Conservation (phyloP, 2,329 filamentous ascomycete genomes). For the Claviceps digitariae region DNA sequence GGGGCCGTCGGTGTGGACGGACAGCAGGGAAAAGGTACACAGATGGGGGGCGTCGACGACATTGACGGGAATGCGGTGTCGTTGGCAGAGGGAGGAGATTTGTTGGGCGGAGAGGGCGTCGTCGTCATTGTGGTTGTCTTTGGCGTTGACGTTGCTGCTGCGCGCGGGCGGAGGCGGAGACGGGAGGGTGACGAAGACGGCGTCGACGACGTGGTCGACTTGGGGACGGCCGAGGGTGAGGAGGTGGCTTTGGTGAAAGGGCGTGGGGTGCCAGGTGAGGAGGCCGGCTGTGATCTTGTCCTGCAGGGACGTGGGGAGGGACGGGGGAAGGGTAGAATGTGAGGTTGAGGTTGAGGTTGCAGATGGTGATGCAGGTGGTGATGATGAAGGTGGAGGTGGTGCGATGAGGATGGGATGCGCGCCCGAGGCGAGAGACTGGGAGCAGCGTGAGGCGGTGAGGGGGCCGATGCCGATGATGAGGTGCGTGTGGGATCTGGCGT, state of each 20-base stretch:
- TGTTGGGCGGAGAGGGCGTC: constrained; percentile 30
- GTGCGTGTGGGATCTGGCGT: constrained; percentile 60
- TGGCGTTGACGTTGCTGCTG: constrained; percentile 18
- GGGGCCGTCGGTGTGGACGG: constrained; percentile 78
- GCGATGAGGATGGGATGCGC: constrained; percentile 70
- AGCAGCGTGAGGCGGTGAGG: constrained; percentile 71
- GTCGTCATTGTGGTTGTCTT: background rate
- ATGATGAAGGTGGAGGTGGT: constrained; percentile 45
- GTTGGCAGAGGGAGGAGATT: constrained; percentile 62
- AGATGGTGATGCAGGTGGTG: constrained; percentile 42
- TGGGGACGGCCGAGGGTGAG: constrained; percentile 67
- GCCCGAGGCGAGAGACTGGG: constrained; percentile 67
- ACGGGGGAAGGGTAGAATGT: constrained; percentile 37
- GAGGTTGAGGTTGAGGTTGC: constrained; percentile 35
- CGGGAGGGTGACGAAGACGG: constrained; percentile 68
- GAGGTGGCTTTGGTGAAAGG: constrained; percentile 60
- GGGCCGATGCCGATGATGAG: constrained; percentile 78
- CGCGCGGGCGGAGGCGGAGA: constrained; percentile 36
- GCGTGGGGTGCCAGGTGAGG: constrained; percentile 50
- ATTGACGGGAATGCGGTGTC: constrained; percentile 81
- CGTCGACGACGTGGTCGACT: constrained; percentile 67
- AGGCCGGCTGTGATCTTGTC: constrained; percentile 52
- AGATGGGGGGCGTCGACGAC: constrained; percentile 76
- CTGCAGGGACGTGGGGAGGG: constrained; percentile 40
- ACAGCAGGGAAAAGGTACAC: constrained; percentile 81